Conservation (phyloP, 352 stramenopile genomes). For the Phytophthora idaei region DNA sequence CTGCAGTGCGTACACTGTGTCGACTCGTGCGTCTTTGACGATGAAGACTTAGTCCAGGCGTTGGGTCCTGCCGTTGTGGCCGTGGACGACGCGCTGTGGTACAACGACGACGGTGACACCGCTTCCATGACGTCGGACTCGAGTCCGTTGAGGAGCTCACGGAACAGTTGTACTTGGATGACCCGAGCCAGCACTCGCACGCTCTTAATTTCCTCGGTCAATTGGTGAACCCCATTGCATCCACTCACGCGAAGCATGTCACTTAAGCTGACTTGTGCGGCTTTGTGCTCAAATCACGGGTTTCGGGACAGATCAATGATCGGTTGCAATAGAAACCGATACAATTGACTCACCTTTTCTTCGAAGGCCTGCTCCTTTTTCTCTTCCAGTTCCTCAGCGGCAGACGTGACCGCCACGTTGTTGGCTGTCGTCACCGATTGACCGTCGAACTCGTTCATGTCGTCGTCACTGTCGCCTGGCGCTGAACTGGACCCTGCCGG, state of each 20-base stretch:
- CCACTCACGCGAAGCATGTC: background rate
- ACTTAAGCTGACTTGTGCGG: too few relatives aligned
- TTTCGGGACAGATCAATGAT: background rate
- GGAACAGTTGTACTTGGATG: constrained; percentile 49
- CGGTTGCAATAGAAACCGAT: constrained; percentile 4
- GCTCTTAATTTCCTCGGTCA: constrained; percentile 52
- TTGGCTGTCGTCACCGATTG: background rate
- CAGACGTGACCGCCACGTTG: constrained; percentile 5
- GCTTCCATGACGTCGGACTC: constrained; percentile 40
- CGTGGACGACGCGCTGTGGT: too few relatives aligned
- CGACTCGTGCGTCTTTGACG: too few relatives aligned
- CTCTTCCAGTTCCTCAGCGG: constrained; percentile 3
- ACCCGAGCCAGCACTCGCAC: constrained; percentile 44
- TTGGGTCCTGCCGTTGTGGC: too few relatives aligned
- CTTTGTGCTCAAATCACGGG: too few relatives aligned
- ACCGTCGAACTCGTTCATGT: constrained; percentile 7
- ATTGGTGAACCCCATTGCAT: constrained; percentile 37
- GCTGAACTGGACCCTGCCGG: background rate
- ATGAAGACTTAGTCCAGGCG: too few relatives aligned
- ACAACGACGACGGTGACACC: background rate
- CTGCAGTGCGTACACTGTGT: too few relatives aligned
- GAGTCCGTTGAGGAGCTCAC: constrained; percentile 43
- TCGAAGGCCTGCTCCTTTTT: constrained; percentile 4
- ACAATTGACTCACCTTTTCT: constrained; percentile 3
- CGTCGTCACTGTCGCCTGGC: background rate